Evolutionary conservation across 2,329 filamentous ascomycete species (phyloP).

Genomic region (Penicillium griseofulvum): DNA sequence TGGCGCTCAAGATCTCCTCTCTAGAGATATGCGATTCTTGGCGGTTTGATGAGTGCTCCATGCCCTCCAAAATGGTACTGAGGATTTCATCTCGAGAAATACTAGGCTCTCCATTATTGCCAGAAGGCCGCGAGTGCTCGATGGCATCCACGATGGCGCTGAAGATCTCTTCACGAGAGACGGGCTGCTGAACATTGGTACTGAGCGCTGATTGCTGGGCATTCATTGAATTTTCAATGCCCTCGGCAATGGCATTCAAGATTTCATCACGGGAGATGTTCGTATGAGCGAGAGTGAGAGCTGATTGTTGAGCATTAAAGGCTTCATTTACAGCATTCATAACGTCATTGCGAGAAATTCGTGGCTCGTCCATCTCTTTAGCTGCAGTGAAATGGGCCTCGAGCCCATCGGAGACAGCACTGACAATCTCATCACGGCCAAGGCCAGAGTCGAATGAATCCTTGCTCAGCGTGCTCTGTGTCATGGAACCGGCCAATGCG

Average conservation of each 20-base stretch:
- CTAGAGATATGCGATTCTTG: constrained; percentile 5
- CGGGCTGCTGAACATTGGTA: constrained; percentile 31
- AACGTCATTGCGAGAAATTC: constrained; percentile 33
- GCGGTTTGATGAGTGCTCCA: not conserved
- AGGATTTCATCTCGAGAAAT: constrained; percentile 6
- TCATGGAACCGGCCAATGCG: constrained; percentile 31
- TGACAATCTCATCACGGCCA: constrained; percentile 57
- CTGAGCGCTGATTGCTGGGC: constrained; percentile 35
- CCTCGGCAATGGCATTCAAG: constrained; percentile 25
- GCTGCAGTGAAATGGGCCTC: constrained; percentile 44
- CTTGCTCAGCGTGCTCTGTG: constrained; percentile 33
- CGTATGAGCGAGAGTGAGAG: constrained; percentile 25
- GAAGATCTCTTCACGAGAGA: constrained; percentile 54
- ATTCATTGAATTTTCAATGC: constrained; percentile 24
- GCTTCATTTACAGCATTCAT: constrained; percentile 33
- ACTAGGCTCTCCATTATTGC: not conserved
- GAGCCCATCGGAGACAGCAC: constrained; percentile 59
- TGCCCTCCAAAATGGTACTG: constrained; percentile 2
- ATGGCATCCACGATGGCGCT: constrained; percentile 58
- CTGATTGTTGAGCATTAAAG: constrained; percentile 30
- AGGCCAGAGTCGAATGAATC: constrained; percentile 38
- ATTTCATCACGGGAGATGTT: constrained; percentile 53
- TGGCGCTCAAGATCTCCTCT: constrained; percentile 6
- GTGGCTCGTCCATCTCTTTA: constrained; percentile 55
- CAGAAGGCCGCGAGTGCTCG: constrained; percentile 26